Evolutionary conservation across 352 stramenopile species (phyloP), one percentile per base, ranked within the genome.

Genomic region (Achlya hypogyna): DNA sequence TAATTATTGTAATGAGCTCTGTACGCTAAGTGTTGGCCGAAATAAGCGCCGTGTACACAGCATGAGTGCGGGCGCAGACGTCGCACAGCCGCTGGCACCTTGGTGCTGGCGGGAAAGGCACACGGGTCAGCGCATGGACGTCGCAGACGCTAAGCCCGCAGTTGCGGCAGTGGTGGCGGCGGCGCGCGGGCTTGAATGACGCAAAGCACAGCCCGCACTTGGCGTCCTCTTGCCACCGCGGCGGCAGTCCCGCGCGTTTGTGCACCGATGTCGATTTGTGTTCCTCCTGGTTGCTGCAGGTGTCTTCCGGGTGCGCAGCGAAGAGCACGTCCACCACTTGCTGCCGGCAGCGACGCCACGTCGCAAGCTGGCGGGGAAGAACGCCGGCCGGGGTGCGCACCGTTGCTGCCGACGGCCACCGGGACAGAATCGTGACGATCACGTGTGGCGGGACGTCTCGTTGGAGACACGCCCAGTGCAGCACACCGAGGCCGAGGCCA

Each of bases 141-240:
- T 18, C 40, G 25, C 60, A 67, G 9, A 67, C 60, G 43, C 40
- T 58, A 4, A 45, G 12, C n/a, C 60, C 60, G 18, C 60, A 67
- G 1, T 32, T 23, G 14, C 60, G 45, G 60, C 60, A 67, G 28
- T 67, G 60, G 34, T 67, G 60, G 12, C 60, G 40, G 22, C 60
- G 60, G 20, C 51, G 51, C 23, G 32, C 25, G 12, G 51, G 9
- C 12, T 18, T 35, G 27, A 67, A 67, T 23, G 60, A 10, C 4
- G 60, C 43, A 28, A 23, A 22, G 22, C 60, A 67, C 10, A 67
- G 47, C 0, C 34, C 6, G 23, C 60, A 67, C 22, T 45, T 25
- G 22, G 34, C 18, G 3, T 51, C 43, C 28, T 67, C 60, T 38
- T 59, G 23, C 60, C 60, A 67, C 22, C 60, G 42, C 27, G 51